Percentiles rank a stretch among this genome's conserved stretches.
These are phyloP conservation scores for Lotus japonicus DNA, from an alignment of 306 rosid genomes.

Conservation along the genomic window DNA sequence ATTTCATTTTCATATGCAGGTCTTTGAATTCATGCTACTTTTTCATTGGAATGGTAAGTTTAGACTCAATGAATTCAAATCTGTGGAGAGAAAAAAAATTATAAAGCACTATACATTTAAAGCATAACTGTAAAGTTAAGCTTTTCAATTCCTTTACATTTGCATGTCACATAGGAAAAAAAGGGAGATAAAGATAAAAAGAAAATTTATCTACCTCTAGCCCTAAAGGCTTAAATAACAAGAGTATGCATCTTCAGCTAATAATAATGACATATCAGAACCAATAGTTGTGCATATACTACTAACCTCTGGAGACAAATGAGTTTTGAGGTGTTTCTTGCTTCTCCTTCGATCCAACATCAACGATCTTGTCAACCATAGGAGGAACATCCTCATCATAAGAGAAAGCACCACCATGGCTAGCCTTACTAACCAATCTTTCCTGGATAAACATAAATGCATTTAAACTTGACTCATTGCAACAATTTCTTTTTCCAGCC, in stretches of 20 bases:
- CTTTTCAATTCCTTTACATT: too few relatives aligned
- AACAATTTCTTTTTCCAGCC: background rate
- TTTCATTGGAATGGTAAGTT: too few relatives aligned
- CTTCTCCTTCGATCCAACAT: conserved; percentile 36
- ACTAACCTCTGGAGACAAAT: conserved; percentile 37
- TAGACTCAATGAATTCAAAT: too few relatives aligned
- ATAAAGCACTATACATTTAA: too few relatives aligned
- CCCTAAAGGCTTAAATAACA: background rate
- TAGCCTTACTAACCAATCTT: conserved; percentile 35
- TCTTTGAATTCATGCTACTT: too few relatives aligned
- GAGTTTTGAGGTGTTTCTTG: conserved; percentile 24
- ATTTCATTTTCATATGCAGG: too few relatives aligned
- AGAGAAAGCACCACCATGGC: conserved; percentile 13
- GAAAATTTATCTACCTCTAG: too few relatives aligned
- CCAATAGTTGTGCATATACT: background rate
- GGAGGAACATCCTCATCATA: conserved; percentile 60
- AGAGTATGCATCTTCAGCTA: background rate
- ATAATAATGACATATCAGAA: conserved; percentile 11
- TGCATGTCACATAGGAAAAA: too few relatives aligned
- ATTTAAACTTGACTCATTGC: background rate
- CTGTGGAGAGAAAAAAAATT: too few relatives aligned
- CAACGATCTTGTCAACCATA: conserved; percentile 69
- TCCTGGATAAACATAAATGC: conserved; percentile 40
- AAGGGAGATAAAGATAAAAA: too few relatives aligned
- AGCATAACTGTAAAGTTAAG: too few relatives aligned